A percentile compares a stretch with the other conserved stretches of the same genome.
Evolutionary conservation across 768 basidiomycete species (phyloP).

Genomic region (Mrakia gelida): DNA sequence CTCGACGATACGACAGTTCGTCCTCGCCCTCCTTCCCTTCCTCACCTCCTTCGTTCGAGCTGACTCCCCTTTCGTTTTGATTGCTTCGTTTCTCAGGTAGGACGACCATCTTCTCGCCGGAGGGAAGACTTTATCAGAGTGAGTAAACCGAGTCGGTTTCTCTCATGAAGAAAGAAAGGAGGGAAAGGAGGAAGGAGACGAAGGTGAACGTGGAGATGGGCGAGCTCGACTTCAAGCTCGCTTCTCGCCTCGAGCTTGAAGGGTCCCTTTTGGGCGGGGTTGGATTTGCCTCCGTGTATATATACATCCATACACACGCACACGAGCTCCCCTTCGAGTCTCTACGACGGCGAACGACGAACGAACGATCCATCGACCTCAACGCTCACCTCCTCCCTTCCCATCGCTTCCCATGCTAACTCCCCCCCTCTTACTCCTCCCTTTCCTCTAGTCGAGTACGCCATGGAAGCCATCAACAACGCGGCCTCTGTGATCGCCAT

Average conservation of each 20-base stretch:
- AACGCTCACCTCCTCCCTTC: not conserved
- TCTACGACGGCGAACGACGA: not conserved
- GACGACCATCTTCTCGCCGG: conserved; percentile 98
- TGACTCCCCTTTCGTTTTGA: not conserved
- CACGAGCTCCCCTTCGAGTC: too few species aligned
- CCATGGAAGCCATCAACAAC: conserved; percentile 98
- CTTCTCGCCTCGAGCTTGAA: too few species aligned
- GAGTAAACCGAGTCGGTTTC: conserved; percentile 41
- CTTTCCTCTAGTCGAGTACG: conserved; percentile 78
- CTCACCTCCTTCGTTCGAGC: conserved; percentile 35
- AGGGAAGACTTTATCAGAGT: conserved; percentile 98
- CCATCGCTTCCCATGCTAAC: too few species aligned
- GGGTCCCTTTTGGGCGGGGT: too few species aligned
- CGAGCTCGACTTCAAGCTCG: not conserved
- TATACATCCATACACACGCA: too few species aligned
- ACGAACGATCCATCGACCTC: conserved; percentile 30
- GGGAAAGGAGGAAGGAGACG: not conserved
- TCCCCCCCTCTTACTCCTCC: not conserved
- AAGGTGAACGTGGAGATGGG: not conserved
- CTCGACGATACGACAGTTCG: conserved; percentile 93
- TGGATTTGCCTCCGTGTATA: not conserved
- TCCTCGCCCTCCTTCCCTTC: conserved; percentile 34
- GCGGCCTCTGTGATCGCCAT: conserved; percentile 91
- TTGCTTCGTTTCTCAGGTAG: conserved; percentile 41
- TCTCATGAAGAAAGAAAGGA: not conserved